A percentile compares a stretch with the other conserved stretches of the same genome.
Conservation (phyloP, 2,329 filamentous ascomycete species). For the Botrytis byssoidea region DNA sequence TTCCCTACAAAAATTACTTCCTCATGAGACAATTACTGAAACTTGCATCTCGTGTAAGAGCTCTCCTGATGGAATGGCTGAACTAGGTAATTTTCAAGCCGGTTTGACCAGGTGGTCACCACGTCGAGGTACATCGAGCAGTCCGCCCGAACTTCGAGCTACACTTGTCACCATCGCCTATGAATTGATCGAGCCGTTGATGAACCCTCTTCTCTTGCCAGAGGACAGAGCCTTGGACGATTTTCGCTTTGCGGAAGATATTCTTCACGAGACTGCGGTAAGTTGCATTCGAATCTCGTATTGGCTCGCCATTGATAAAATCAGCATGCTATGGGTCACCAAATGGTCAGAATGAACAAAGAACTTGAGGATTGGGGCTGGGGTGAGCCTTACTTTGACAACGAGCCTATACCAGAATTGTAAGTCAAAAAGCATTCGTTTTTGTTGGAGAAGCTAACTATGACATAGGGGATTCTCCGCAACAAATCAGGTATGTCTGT, state of each 20-base stretch:
- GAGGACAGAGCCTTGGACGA: constrained; percentile 10
- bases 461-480: not conserved
- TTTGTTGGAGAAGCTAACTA: not conserved
- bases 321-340: not conserved
- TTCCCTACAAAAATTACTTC: not conserved
- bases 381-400: not conserved
- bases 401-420: constrained; percentile 9
- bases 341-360: not conserved
- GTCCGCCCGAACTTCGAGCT: not conserved
- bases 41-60: not conserved
- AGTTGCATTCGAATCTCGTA: not conserved
- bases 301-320: not conserved
- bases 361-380: not conserved
- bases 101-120: not conserved
- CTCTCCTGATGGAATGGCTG: not conserved
- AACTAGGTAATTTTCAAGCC: not conserved
- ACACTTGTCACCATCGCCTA: not conserved
- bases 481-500: not conserved
- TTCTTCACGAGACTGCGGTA: constrained; percentile 9
- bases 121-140: not conserved
- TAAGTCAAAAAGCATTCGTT: not conserved
- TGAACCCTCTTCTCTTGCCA: constrained; percentile 3
- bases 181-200: constrained; percentile 8
- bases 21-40: not conserved
- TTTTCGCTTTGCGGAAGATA: constrained; percentile 1